phyloP scores from a whole-genome alignment of 1,284 basidiomycete genomes.

The Ceratobasidium sp. region DNA sequence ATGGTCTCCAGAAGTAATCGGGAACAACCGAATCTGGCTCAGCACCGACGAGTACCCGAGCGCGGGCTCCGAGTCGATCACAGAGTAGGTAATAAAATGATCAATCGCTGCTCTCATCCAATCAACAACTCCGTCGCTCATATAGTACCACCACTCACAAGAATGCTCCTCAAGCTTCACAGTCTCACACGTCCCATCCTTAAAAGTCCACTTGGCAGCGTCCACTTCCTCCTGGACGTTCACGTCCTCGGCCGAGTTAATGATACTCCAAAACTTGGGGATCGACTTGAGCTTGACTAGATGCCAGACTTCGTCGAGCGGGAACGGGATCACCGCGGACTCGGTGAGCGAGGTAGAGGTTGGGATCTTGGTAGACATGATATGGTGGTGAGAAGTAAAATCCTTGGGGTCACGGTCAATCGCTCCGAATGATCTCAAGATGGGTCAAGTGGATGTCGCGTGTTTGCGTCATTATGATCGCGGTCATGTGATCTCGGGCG shows the following conservation, averaged over 20 bases:
- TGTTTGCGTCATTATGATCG: constrained; percentile 37
- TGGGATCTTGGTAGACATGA: constrained; percentile 33
- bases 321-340: constrained; percentile 40
- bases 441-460: too few species aligned
- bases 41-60: constrained; percentile 37
- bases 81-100: constrained; percentile 42
- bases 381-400: background rate
- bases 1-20: constrained; percentile 31
- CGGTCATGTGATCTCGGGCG: constrained; percentile 37
- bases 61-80: constrained; percentile 34
- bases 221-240: constrained; percentile 34
- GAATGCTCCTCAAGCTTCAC: constrained; percentile 43
- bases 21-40: constrained; percentile 43
- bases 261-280: constrained; percentile 41
- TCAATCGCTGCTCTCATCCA: constrained; percentile 22
- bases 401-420: too few species aligned
- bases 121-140: background rate
- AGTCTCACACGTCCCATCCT: constrained; percentile 26
- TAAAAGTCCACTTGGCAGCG: constrained; percentile 38
- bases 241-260: constrained; percentile 35
- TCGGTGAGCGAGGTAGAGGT: constrained; percentile 39
- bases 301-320: constrained; percentile 38
- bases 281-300: constrained; percentile 43
- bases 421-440: too few species aligned
- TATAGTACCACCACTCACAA: background rate